Base-by-base conservation (phyloP, 305 asterid genomes). In the Solanum hybrid region DNA sequence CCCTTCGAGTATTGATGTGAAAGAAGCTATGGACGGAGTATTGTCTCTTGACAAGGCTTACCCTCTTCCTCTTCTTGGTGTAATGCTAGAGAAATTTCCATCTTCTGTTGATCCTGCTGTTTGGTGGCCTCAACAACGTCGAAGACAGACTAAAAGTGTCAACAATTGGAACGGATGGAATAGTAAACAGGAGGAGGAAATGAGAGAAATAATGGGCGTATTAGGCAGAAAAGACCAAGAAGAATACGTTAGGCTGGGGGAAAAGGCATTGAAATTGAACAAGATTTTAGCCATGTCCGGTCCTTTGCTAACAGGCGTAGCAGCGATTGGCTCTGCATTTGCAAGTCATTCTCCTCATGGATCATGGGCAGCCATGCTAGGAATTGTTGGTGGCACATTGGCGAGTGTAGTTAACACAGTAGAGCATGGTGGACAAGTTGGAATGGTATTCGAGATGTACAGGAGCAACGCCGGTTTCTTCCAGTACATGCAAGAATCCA, bases 391-490 rank as follows among this genome's bases (percentile, higher is more conserved):
- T 14, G 98, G 98, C 10, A 95, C 96, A 29, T 87, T 95, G 85
- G 98, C 96, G 12, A 93, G 94, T 11, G 94, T 92, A 8, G 96
- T 93, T 75, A 96, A 95, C 89, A 82, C 94, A 36, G 1, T 95
- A 3, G 96, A 96, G 77, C 98, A 96, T 39, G 98, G 98, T 0
- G 95, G 94, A 32, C 98, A 95, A 75, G 96, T 96, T 6, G 98
- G 98, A 22, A 96, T 96, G 98, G 95, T 94, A 93, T 92, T 94
- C 14, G 98, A 96, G 38, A 94, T 96, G 97, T 96, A 96, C 24
- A 51, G 98, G 51, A 90, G 95, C 91, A 95, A 94, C 10, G 97
- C 97, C 0, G 98, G 98, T 17, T 96, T 96, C 91, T 96, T 96
- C 29, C 37, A 92, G 91, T 57, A 92, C 84, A 93, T 96, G 94